phyloP scores from a whole-genome alignment of 176 grass and related monocot species.

The Paspalum vaginatum region DNA sequence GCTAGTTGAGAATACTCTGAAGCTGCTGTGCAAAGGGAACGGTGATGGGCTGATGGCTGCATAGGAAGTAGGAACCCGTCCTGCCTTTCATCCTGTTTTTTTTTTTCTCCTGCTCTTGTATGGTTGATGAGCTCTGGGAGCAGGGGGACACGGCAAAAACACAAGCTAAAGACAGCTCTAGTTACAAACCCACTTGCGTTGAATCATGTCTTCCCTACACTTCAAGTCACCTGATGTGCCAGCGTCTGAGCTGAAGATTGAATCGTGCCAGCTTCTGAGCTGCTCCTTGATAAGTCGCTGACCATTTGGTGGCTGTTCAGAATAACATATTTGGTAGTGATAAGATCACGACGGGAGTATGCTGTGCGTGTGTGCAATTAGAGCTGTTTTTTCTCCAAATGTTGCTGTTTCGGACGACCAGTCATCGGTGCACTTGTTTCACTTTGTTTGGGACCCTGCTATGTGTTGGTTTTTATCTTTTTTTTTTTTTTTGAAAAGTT shows the following conservation, averaged over 20 bases:
- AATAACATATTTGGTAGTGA: neutral
- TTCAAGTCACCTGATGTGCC: no score
- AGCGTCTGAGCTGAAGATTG: neutral
- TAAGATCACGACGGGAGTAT: neutral
- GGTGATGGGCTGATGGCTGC: neutral
- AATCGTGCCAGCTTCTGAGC: constrained; percentile 14
- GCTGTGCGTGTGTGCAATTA: neutral
- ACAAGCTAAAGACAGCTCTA: no score
- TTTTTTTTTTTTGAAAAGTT: no score
- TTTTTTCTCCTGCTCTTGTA: neutral
- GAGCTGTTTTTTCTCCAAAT: neutral
- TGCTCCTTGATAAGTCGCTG: neutral
- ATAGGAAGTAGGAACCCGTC: neutral
- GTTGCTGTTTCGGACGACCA: neutral
- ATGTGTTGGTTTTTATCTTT: no score
- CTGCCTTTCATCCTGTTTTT: neutral
- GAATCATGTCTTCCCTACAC: no score
- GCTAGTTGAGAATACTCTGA: constrained; percentile 51
- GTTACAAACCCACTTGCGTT: no score
- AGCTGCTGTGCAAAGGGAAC: constrained; percentile 7
- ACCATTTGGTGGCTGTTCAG: neutral
- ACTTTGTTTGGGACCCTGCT: no score
- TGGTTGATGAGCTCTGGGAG: neutral
- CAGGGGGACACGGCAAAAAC: no score
- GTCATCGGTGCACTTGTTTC: no score